phyloP scores from a whole-genome alignment of 441 rosid species.

The Viola pubescens region DNA sequence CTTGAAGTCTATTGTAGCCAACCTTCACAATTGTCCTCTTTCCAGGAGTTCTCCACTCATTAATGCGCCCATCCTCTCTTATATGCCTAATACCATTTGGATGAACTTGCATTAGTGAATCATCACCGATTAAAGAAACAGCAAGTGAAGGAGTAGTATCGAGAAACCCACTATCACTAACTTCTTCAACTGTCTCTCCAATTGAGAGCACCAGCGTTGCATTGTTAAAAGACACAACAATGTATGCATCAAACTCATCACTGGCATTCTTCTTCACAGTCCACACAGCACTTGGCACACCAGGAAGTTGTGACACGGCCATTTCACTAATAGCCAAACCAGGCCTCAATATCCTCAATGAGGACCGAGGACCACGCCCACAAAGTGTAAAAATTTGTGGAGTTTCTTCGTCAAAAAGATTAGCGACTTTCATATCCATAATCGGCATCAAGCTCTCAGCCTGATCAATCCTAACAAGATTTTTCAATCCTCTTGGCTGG shows the following conservation, averaged over 20 bases:
- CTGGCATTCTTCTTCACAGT: conserved; percentile 81
- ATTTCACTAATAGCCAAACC: conserved; percentile 94
- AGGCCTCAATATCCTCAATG: conserved; percentile 81
- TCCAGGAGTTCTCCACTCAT: conserved; percentile 99
- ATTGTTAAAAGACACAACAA: conserved; percentile 89
- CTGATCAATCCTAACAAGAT: conserved; percentile 90
- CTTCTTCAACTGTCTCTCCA: conserved; percentile 97
- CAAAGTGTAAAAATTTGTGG: conserved; percentile 87
- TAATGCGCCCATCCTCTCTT: conserved; percentile 93
- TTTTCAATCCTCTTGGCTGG: conserved; percentile 85
- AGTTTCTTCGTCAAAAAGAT: conserved; percentile 91
- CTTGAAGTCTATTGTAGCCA: conserved; percentile 90
- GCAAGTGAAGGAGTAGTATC: conserved; percentile 93
- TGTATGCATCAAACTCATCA: conserved; percentile 95
- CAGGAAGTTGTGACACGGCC: conserved; percentile 99
- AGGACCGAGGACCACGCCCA: conserved; percentile 92
- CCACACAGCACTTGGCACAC: conserved; percentile 98
- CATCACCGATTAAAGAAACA: conserved; percentile 80
- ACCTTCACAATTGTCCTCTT: conserved; percentile 95
- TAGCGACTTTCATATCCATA: conserved; percentile 85
- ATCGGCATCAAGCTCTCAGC: conserved; percentile 94
- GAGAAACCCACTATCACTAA: conserved; percentile 92
- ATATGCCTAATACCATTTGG: conserved; percentile 95
- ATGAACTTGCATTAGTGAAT: conserved; percentile 93
- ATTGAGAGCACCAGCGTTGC: conserved; percentile 99